phyloP scores from a whole-genome alignment of 352 stramenopile genomes.

The Phytophthora meadii region DNA sequence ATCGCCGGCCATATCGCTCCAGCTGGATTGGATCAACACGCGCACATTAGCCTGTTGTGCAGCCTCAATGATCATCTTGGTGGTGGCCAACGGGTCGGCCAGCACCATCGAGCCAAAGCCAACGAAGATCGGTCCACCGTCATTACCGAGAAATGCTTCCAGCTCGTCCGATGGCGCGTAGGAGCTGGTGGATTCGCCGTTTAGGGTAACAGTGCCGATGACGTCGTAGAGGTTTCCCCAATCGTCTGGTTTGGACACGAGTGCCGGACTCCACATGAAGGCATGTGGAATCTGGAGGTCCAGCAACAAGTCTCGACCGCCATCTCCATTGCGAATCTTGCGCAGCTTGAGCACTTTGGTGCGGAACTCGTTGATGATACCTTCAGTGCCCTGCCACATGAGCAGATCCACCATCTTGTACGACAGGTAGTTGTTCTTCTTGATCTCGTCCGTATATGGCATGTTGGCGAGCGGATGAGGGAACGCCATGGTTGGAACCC shows the following conservation, averaged over 20 bases:
- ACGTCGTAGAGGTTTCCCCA: conserved; percentile 27
- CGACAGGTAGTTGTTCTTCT: conserved; percentile 26
- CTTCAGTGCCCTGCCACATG: conserved; percentile 26
- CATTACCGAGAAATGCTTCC: conserved; percentile 17
- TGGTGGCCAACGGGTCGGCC: conserved; percentile 17
- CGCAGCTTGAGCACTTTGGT: conserved; percentile 25
- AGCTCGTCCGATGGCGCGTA: conserved; percentile 20
- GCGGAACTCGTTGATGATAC: conserved; percentile 29
- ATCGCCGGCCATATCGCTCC: conserved; percentile 31
- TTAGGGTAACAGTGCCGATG: conserved; percentile 25
- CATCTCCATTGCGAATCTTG: conserved; percentile 25
- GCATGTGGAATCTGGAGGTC: conserved; percentile 22
- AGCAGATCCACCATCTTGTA: conserved; percentile 33
- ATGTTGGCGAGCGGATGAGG: conserved; percentile 26
- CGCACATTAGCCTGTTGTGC: conserved; percentile 10
- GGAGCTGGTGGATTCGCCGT: conserved; percentile 2
- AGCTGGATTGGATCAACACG: conserved; percentile 32
- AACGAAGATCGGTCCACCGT: conserved; percentile 25
- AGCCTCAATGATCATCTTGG: conserved; percentile 32
- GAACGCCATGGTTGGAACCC: conserved; percentile 30
- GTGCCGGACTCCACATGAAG: conserved; percentile 30
- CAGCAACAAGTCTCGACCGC: conserved; percentile 14
- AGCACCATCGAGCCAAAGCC: conserved; percentile 32
- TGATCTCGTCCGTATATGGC: conserved; percentile 21
- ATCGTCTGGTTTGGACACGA: conserved; percentile 22